Evolutionary conservation across 805 yeast species (phyloP).

Genomic region (Saturnispora gosingensis): DNA sequence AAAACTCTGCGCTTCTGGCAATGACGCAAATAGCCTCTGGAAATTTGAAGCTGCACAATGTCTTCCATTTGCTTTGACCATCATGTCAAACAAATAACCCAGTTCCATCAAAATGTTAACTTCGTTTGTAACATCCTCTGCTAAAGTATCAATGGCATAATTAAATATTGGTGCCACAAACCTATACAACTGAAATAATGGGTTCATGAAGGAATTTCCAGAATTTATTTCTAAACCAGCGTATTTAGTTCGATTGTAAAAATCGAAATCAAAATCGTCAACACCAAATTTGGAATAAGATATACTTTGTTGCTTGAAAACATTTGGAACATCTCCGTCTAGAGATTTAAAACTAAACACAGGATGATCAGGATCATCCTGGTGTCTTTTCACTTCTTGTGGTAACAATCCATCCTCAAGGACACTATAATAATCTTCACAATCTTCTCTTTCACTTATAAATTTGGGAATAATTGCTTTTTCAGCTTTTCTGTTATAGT

Average conservation of each 20-base stretch:
- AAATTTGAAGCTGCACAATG: conserved; percentile 81
- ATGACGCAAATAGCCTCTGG: conserved; percentile 39
- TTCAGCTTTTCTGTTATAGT: conserved; percentile 29
- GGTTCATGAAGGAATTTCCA: conserved; percentile 68
- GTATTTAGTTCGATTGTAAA: conserved; percentile 62
- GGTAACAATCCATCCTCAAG: conserved; percentile 7
- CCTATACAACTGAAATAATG: conserved; percentile 70
- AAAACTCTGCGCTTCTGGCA: conserved; percentile 41
- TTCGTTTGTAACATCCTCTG: conserved; percentile 39
- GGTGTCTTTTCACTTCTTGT: conserved; percentile 15
- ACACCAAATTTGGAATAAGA: conserved; percentile 86
- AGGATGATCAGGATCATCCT: background rate
- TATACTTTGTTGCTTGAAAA: conserved; percentile 66
- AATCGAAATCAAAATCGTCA: conserved; percentile 84
- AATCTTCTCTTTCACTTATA: conserved; percentile 45
- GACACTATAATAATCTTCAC: conserved; percentile 16
- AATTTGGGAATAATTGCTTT: conserved; percentile 38
- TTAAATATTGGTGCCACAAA: conserved; percentile 69
- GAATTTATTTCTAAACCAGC: conserved; percentile 89
- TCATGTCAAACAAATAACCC: conserved; percentile 89
- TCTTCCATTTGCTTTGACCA: conserved; percentile 66
- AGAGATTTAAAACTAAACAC: conserved; percentile 26
- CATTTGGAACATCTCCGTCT: conserved; percentile 51
- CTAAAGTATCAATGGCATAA: conserved; percentile 45
- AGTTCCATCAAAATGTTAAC: conserved; percentile 63